phyloP scores from a whole-genome alignment of 176 grass and related monocot genomes.

The Oryza brachyantha region DNA sequence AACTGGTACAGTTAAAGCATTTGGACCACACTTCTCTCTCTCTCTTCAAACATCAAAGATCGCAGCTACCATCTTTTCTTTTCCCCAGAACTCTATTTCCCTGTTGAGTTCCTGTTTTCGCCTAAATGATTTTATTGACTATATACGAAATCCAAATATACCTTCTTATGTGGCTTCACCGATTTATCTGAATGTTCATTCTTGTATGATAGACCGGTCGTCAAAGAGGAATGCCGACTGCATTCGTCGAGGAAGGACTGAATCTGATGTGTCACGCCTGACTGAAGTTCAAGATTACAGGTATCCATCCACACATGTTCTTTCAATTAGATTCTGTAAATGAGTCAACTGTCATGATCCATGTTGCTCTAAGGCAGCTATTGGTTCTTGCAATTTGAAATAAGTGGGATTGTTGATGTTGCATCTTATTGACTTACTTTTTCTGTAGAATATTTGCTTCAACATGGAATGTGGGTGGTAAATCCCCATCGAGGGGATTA shows the following conservation, averaged over 20 bases:
- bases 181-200: not conserved
- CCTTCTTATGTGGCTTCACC: not conserved
- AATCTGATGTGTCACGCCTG: constrained; percentile 40
- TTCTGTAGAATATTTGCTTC: constrained; percentile 75
- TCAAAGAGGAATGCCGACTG: constrained; percentile 32
- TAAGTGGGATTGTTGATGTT: not conserved
- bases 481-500: constrained; percentile 73
- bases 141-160: not conserved
- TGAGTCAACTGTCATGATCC: not conserved
- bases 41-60: constrained; percentile 43
- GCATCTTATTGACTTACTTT: not conserved
- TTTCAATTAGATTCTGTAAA: not conserved
- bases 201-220: constrained; percentile 5
- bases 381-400: constrained; percentile 8
- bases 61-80: constrained; percentile 32
- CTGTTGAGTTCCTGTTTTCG: constrained; percentile 30
- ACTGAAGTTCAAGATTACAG: constrained; percentile 84
- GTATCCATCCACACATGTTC: too few species aligned
- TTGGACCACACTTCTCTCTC: constrained; percentile 37
- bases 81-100: not conserved
- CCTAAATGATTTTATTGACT: constrained; percentile 10
- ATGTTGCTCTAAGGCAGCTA: not conserved
- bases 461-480: constrained; percentile 97
- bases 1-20: constrained; percentile 78
- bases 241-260: constrained; percentile 42